Evolutionary conservation across 2,329 filamentous ascomycete genomes (phyloP), one percentile per base, ranked within the genome.

Genomic region (Penicillium digitatum): DNA sequence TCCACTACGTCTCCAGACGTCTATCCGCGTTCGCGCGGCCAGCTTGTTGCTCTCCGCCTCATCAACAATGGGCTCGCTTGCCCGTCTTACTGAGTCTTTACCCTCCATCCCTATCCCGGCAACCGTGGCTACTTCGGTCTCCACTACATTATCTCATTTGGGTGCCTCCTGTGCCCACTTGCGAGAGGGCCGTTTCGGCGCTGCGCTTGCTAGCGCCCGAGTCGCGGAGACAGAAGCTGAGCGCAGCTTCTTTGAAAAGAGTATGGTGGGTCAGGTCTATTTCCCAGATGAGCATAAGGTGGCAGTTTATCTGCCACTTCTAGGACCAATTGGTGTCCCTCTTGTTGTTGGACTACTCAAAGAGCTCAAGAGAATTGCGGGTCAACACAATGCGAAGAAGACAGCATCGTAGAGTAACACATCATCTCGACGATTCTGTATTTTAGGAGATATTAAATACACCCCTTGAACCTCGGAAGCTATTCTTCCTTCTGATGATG

Each of bases 201-300:
- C 74, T 7, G 92, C 91, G 0, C 77, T 99, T 37, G 82, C 87
- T 59, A 86, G 93, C 69, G 93, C 93, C 0, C 84, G 89, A 10
- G 84, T 90, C 44, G 94, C 94, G 6, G 92, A 96, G 73, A 82
- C 84, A 3, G 90, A 95, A 69, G 93, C 91, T 0, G 94, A 99
- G 72, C 86, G 88, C 57, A 93, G 93, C 0, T 99, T 99, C 74
- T 99, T 99, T 64, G 94, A 99, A 74, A 95, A 95, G 75, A 95
- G 89, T 68, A 99, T 99, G 94, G 94, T 99, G 12, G 94, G 92
- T 0, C 94, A 97, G 76, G 87, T 97, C 2, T 99, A 97, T 73
- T 99, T 99, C 72, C 94, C 94, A 0, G 94, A 99, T 68, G 94
- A 99, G 76, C 94, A 99, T 73, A 99, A 97, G 74, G 84, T 99